phyloP scores from a whole-genome alignment of 345 rosid species.

The Eucalyptus tenuipes region DNA sequence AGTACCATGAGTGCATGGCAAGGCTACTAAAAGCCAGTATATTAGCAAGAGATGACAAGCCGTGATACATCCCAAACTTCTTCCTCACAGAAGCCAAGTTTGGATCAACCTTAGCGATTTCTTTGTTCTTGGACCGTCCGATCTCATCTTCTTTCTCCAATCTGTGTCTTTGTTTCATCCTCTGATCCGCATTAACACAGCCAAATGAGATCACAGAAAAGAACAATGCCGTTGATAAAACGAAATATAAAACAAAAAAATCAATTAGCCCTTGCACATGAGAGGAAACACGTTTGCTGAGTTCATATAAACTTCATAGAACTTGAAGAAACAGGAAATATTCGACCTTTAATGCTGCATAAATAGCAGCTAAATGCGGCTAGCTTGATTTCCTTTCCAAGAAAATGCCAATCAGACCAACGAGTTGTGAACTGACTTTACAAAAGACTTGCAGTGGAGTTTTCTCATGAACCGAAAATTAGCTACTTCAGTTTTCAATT shows the following conservation, averaged over 20 bases:
- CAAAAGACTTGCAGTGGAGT: background rate
- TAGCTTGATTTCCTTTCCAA: background rate
- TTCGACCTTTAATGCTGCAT: background rate
- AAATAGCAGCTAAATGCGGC: background rate
- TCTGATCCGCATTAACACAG: constrained; percentile 13
- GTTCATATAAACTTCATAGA: background rate
- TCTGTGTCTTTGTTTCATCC: constrained; percentile 98
- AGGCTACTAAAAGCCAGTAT: constrained; percentile 85
- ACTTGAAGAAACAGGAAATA: background rate
- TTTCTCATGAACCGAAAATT: background rate
- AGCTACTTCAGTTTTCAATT: background rate
- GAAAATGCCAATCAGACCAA: background rate
- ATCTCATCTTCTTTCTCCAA: constrained; percentile 76
- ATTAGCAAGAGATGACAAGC: constrained; percentile 84
- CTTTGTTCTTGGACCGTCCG: constrained; percentile 76
- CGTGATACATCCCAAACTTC: constrained; percentile 94
- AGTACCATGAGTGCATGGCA: constrained; percentile 96
- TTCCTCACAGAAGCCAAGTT: constrained; percentile 90
- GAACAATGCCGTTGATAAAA: background rate
- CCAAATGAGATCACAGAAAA: background rate
- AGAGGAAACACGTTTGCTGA: background rate
- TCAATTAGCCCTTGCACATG: background rate
- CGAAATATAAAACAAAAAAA: background rate
- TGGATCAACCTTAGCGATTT: constrained; percentile 59
- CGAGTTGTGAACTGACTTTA: background rate